phyloP scores from a whole-genome alignment of 129 eudicot genomes.

The Ambrosia trifida region DNA sequence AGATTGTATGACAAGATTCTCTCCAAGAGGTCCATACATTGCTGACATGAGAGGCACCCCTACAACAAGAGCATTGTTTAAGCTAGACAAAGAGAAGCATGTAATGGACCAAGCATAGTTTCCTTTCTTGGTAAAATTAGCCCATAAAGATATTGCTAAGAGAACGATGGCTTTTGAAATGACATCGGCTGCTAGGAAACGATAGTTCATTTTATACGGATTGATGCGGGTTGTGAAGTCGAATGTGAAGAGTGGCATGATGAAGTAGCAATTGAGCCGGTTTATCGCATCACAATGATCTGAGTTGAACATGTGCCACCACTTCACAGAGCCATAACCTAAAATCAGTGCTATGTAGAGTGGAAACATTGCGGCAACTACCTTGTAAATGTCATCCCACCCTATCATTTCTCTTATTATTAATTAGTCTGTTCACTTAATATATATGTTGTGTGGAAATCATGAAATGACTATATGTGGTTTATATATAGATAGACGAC shows the following conservation, averaged over 20 bases:
- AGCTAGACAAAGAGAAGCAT: constrained; percentile 39
- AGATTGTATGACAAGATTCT: constrained; percentile 46
- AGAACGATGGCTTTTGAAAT: constrained; percentile 46
- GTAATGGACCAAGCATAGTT: constrained; percentile 56
- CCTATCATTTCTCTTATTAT: constrained; percentile 42
- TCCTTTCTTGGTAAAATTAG: constrained; percentile 34
- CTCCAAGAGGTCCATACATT: constrained; percentile 50
- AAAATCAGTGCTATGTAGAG: constrained; percentile 52
- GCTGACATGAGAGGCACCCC: constrained; percentile 59
- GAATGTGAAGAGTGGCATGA: constrained; percentile 58
- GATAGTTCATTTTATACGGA: constrained; percentile 52
- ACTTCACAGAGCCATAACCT: constrained; percentile 58
- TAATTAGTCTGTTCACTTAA: neutral
- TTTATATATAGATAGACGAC: neutral
- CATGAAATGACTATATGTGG: constrained; percentile 3
- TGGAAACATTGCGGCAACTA: constrained; percentile 56
- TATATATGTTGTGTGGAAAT: neutral
- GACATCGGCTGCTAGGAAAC: constrained; percentile 42
- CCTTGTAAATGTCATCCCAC: constrained; percentile 56
- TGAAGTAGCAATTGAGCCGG: constrained; percentile 53
- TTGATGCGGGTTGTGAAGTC: constrained; percentile 46
- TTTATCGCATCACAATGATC: constrained; percentile 62
- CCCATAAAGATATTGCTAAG: constrained; percentile 41
- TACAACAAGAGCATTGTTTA: constrained; percentile 53
- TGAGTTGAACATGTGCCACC: constrained; percentile 65